phyloP scores from a whole-genome alignment of 805 yeast genomes.

The Myxozyma sirexii region DNA sequence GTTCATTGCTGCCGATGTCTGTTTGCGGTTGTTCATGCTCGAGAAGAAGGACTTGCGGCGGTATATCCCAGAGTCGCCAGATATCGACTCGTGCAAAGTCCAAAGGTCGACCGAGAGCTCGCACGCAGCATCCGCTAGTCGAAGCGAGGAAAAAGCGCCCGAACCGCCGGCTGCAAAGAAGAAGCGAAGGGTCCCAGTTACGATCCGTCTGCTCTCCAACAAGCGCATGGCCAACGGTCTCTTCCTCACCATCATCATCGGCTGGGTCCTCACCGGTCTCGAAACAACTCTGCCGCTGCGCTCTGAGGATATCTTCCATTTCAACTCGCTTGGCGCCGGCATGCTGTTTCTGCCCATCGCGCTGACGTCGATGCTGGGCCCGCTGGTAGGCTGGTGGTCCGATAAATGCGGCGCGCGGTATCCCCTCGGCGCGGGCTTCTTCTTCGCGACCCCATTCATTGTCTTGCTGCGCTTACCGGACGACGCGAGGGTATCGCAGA shows the following conservation, averaged over 20 bases:
- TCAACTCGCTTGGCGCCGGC: constrained; percentile 40
- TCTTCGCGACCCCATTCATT: constrained; percentile 31
- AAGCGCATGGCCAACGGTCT: constrained; percentile 35
- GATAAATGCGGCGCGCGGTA: constrained; percentile 40
- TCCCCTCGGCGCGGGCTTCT: constrained; percentile 37
- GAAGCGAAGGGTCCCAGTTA: constrained; percentile 1
- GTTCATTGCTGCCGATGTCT: constrained; percentile 39
- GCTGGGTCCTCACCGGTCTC: constrained; percentile 41
- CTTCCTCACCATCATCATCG: constrained; percentile 38
- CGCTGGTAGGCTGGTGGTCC: constrained; percentile 37
- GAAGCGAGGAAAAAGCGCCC: constrained; percentile 37
- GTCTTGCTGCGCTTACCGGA: constrained; percentile 39
- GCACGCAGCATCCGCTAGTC: too few species aligned
- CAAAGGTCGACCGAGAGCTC: too few species aligned
- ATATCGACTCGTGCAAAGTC: too few species aligned
- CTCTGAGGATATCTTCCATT: constrained; percentile 39
- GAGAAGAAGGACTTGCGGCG: constrained; percentile 35
- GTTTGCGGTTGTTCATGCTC: constrained; percentile 41
- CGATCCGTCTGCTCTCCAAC: constrained; percentile 13
- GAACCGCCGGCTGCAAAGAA: constrained; percentile 8
- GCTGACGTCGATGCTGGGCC: constrained; percentile 39
- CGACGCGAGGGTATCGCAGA: constrained; percentile 33
- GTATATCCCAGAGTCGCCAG: constrained; percentile 40
- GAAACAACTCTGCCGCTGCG: constrained; percentile 43
- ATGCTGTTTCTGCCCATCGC: constrained; percentile 42